Evolutionary conservation across 148 eudicot genomes (phyloP).

Genomic region (Rhododendron ovatum): DNA sequence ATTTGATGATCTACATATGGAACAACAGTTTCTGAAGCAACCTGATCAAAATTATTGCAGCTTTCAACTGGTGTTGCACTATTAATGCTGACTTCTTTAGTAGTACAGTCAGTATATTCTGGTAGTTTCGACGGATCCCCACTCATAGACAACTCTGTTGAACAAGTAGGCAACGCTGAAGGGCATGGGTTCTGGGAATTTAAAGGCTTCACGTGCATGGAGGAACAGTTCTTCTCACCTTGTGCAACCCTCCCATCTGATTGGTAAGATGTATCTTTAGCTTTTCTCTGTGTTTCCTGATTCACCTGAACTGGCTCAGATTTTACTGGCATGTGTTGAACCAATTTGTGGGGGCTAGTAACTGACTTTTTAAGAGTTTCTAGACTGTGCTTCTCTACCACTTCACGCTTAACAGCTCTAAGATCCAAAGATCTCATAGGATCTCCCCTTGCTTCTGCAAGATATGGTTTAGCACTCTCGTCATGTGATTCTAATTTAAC

Average conservation of each 20-base stretch:
- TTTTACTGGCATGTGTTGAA: slow-evolving; percentile 19
- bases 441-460: slow-evolving; percentile 9
- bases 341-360: slow-evolving; percentile 10
- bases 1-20: background rate
- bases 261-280: background rate
- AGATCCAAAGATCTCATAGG: slow-evolving; percentile 8
- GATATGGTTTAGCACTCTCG: slow-evolving; percentile 12
- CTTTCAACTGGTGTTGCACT: background rate
- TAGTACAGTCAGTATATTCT: slow-evolving; percentile 9
- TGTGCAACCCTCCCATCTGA: slow-evolving; percentile 20
- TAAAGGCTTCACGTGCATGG: slow-evolving; percentile 12
- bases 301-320: slow-evolving; percentile 22
- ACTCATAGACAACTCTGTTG: slow-evolving; percentile 18
- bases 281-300: slow-evolving; percentile 3
- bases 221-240: slow-evolving; percentile 18
- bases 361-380: slow-evolving; percentile 12
- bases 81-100: slow-evolving; percentile 6
- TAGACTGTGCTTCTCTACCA: background rate
- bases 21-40: slow-evolving; percentile 8
- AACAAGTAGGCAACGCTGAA: slow-evolving; percentile 12
- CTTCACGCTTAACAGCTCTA: slow-evolving; percentile 16
- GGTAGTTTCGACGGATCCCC: slow-evolving; percentile 16
- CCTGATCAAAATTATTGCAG: slow-evolving; percentile 2
- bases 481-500: slow-evolving; percentile 34
- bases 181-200: slow-evolving; percentile 4